A percentile compares a stretch with the other conserved stretches of the same genome.
Evolutionary conservation across 2,329 filamentous ascomycete species (phyloP).

Genomic region (Drechslerella coelobrocha): DNA sequence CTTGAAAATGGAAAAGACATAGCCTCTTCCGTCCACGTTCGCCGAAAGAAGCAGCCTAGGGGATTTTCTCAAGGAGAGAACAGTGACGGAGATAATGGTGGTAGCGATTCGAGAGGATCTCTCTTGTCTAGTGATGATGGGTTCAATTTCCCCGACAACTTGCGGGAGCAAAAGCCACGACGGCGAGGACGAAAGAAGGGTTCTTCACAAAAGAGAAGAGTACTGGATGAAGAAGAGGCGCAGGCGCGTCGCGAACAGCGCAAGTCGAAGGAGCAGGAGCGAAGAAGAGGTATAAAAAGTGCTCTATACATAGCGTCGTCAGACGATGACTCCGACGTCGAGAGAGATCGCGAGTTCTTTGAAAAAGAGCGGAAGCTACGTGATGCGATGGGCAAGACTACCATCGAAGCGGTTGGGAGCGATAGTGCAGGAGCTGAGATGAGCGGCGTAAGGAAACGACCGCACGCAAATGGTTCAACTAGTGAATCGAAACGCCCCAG

Average conservation of each 20-base stretch:
- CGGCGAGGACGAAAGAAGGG: not conserved
- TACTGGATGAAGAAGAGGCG: constrained; percentile 15
- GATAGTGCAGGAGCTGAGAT: not conserved
- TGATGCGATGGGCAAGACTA: constrained; percentile 21
- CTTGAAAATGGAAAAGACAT: constrained; percentile 59
- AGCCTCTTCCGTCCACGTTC: not conserved
- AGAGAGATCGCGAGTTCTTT: constrained; percentile 52
- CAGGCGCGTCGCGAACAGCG: constrained; percentile 64
- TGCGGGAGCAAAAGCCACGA: not conserved
- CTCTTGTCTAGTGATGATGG: not conserved
- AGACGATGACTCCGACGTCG: constrained; percentile 75
- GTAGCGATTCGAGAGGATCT: not conserved
- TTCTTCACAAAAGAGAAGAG: not conserved
- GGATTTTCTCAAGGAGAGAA: not conserved
- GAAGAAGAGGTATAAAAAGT: constrained; percentile 81
- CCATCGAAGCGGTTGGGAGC: constrained; percentile 6
- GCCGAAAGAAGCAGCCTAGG: constrained; percentile 55
- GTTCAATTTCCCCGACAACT: constrained; percentile 34
- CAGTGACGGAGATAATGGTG: not conserved
- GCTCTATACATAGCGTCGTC: constrained; percentile 79
- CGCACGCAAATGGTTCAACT: not conserved
- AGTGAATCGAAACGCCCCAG: constrained; percentile 14
- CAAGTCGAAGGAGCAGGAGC: constrained; percentile 75
- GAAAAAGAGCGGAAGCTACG: constrained; percentile 48
- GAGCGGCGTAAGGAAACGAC: not conserved